Base-by-base conservation (phyloP, 192 early-diverging fungal species). In the Allomyces macrogynus region DNA sequence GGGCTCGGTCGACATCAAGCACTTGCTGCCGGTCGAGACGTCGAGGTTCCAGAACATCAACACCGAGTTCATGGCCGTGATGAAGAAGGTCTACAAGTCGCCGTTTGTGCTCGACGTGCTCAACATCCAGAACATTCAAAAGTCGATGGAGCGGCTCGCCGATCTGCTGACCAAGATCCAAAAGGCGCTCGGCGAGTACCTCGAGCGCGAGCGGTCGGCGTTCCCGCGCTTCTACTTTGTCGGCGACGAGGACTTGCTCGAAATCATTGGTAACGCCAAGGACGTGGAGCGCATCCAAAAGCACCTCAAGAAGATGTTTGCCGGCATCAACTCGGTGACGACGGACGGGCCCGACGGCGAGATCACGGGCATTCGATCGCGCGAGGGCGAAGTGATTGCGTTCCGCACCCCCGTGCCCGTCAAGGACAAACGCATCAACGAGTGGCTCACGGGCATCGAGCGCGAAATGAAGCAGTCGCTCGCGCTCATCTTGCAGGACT, bases 201-300 rank as follows among this genome's bases (percentile, higher is more conserved):
- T 99, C 66, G 97, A 99, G 72, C 82, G 91, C 63, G 92, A 99
- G 74, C 87, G 97, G 63, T 83, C 91, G 16, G 82, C 90, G 2
- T 99, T 99, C 80, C 93, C 97, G 40, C 89, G 97, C 12, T 99
- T 99, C 81, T 99, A 99, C 81, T 99, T 99, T 86, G 92, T 99
- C 40, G 97, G 94, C 73, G 97, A 99, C 71, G 97, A 99, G 75
- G 97, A 99, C 77, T 70, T 99, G 76, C 85, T 99, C n/a, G 95
- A 99, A 78, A 95, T 99, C 66, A 92, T 99, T 67, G 95, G 97
- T 70, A 99, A 97, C 73, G 84, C 87, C 70, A 93, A 96, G 72
- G 95, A 98, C 68, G 84, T 98, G 61, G 71, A 83, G 23, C 86
- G 93, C 44, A 93, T 97, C 67, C 93, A 98, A 71, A 97, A 96